Percentiles rank a stretch among this genome's conserved stretches.
phyloP scores from a whole-genome alignment of 2,329 filamentous ascomycete genomes.

The Pseudodiploospora longispora region DNA sequence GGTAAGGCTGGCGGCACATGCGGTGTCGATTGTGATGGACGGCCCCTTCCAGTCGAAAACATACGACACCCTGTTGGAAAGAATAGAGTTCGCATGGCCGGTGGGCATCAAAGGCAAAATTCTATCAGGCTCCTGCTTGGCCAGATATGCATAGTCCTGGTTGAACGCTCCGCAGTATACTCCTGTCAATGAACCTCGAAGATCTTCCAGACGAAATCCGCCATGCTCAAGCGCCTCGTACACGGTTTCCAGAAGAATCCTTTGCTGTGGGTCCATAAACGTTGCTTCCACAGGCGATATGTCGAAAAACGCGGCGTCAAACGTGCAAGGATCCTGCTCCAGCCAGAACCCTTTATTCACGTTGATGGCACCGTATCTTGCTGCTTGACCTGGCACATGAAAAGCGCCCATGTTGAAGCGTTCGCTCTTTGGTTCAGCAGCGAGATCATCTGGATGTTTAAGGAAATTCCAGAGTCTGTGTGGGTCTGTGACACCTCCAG shows the following conservation, averaged over 20 bases:
- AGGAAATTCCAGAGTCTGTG: conserved; percentile 38
- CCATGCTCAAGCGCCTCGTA: conserved; percentile 10
- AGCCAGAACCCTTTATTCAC: conserved; percentile 32
- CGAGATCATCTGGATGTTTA: conserved; percentile 30
- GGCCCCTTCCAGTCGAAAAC: conserved; percentile 10
- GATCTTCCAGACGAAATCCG: conserved; percentile 1
- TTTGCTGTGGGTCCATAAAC: conserved; percentile 7
- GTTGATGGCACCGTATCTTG: conserved; percentile 31
- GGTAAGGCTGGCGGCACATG: conserved; percentile 24
- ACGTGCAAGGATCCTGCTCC: conserved; percentile 32
- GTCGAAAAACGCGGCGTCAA: conserved; percentile 5
- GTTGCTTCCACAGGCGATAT: conserved; percentile 6
- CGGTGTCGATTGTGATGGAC: conserved; percentile 24
- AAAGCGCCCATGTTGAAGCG: conserved; percentile 36
- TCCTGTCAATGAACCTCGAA: conserved; percentile 7
- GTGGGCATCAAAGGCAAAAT: conserved; percentile 7
- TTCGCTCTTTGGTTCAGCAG: conserved; percentile 33
- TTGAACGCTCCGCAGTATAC: conserved; percentile 2
- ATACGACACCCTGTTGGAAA: conserved; percentile 6
- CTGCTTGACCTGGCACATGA: conserved; percentile 31
- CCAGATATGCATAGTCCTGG: conserved; percentile 4
- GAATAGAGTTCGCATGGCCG: conserved; percentile 6
- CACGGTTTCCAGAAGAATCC: conserved; percentile 1
- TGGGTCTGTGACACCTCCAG: conserved; percentile 32
- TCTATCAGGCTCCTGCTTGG: conserved; percentile 6